phyloP scores from a whole-genome alignment of 345 rosid species.

The Hibiscus syriacus region DNA sequence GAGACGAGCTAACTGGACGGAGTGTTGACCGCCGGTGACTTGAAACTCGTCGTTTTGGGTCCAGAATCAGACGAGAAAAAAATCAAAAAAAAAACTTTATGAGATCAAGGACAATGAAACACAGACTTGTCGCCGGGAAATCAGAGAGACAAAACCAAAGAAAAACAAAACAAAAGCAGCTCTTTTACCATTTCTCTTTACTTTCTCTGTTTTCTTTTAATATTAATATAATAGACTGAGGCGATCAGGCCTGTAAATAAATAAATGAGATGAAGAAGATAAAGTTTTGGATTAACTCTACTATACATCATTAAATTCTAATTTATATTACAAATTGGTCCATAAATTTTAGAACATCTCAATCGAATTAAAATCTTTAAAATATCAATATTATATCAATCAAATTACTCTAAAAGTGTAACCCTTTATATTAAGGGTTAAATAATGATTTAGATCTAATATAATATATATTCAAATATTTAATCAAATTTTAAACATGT shows the following conservation, averaged over 20 bases:
- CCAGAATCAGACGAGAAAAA: conserved; percentile 4
- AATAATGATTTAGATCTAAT: too few relatives aligned
- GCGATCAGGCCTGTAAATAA: conserved; percentile 18
- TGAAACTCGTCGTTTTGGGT: neutral
- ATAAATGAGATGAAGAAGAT: too few relatives aligned
- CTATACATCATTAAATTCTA: too few relatives aligned
- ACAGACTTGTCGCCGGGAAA: conserved; percentile 64
- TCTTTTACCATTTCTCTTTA: too few relatives aligned
- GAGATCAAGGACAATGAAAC: conserved; percentile 27
- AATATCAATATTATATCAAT: too few relatives aligned
- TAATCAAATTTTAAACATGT: too few relatives aligned
- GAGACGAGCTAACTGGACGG: neutral
- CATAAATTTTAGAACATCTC: neutral
- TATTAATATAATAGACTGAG: too few relatives aligned
- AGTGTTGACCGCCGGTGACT: neutral
- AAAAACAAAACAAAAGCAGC: conserved; percentile 22
- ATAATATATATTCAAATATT: too few relatives aligned
- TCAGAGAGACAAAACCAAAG: conserved; percentile 40
- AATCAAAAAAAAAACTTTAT: conserved; percentile 4
- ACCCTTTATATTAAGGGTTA: too few relatives aligned
- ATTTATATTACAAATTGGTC: neutral
- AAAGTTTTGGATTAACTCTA: too few relatives aligned
- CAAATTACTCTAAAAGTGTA: too few relatives aligned
- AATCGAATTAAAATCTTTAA: neutral
- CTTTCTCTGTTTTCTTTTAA: too few relatives aligned